These are phyloP conservation scores for Diplodia sapinea DNA, from an alignment of 2,329 filamentous ascomycete species.

Conservation along the genomic window DNA sequence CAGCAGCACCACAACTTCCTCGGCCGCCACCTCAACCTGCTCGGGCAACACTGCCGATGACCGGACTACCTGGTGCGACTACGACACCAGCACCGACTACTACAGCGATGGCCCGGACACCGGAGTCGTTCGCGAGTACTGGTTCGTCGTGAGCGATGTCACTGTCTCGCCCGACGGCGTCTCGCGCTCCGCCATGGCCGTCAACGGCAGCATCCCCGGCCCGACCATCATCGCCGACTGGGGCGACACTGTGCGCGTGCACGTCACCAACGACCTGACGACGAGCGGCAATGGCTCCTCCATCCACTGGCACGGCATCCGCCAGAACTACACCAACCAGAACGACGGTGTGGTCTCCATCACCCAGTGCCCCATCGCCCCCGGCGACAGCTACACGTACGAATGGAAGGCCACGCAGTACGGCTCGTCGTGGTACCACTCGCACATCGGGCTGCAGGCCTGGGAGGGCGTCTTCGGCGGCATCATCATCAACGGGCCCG, in stretches of 20 bases:
- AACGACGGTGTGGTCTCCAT: slow-evolving; percentile 63
- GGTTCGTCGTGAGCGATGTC: slow-evolving; percentile 60
- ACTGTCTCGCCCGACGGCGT: slow-evolving; percentile 64
- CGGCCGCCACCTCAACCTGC: slow-evolving; percentile 14
- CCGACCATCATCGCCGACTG: slow-evolving; percentile 42
- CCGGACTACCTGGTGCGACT: slow-evolving; percentile 53
- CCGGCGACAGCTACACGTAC: slow-evolving; percentile 54
- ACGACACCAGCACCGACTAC: slow-evolving; percentile 59
- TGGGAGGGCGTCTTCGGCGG: slow-evolving; percentile 45
- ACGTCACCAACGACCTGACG: slow-evolving; percentile 59
- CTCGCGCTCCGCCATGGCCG: slow-evolving; percentile 40
- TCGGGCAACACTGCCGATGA: slow-evolving; percentile 23
- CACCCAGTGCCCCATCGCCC: slow-evolving; percentile 47
- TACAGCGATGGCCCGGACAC: slow-evolving; percentile 58
- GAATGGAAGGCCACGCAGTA: slow-evolving; percentile 57
- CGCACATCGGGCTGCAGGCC: slow-evolving; percentile 41
- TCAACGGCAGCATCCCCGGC: slow-evolving; percentile 27
- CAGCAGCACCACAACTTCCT: slow-evolving; percentile 4
- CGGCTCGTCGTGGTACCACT: slow-evolving; percentile 43
- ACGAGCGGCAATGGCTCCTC: slow-evolving; percentile 61
- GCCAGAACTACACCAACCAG: slow-evolving; percentile 60
- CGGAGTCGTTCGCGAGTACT: slow-evolving; percentile 61
- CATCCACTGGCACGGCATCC: slow-evolving; percentile 68
- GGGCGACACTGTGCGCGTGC: slow-evolving; percentile 53
- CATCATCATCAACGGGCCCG: slow-evolving; percentile 49